These are phyloP conservation scores for Cornus suecica DNA, from an alignment of 148 eudicot species.

Conservation along the genomic window DNA sequence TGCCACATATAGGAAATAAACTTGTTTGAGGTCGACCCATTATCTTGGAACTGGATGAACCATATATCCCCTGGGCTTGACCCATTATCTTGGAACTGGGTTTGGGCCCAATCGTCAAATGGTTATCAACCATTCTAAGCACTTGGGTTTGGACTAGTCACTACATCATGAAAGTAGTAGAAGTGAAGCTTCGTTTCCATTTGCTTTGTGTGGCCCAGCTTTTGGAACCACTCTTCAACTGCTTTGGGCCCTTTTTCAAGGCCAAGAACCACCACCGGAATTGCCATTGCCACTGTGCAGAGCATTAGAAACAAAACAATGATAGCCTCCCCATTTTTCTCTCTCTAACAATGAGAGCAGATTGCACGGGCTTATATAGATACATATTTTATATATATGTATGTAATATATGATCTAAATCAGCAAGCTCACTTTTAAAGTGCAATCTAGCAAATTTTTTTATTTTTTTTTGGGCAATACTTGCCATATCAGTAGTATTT, in stretches of 20 bases:
- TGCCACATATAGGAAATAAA: no score
- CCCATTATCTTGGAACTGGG: constrained; percentile 37
- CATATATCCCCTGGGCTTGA: constrained; percentile 44
- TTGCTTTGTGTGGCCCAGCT: constrained; percentile 9
- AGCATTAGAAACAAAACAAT: neutral
- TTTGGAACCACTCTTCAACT: constrained; percentile 28
- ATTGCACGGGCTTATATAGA: neutral
- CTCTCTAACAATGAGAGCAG: neutral
- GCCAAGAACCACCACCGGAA: constrained; percentile 1
- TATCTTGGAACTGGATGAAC: constrained; percentile 8
- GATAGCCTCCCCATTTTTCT: constrained; percentile 2
- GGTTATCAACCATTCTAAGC: constrained; percentile 33
- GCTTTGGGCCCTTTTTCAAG: constrained; percentile 11
- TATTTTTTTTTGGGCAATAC: no score
- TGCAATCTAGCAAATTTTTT: no score
- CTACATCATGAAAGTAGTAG: constrained; percentile 48
- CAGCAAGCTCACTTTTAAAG: no score
- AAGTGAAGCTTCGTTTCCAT: constrained; percentile 32
- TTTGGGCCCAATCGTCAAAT: constrained; percentile 33
- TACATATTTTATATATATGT: no score
- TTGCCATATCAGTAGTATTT: no score
- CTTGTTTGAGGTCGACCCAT: neutral
- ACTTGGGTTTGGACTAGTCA: constrained; percentile 25
- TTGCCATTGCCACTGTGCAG: neutral
- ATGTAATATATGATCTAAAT: no score